phyloP scores from a whole-genome alignment of 805 yeast genomes.

The Candida insectorum region DNA sequence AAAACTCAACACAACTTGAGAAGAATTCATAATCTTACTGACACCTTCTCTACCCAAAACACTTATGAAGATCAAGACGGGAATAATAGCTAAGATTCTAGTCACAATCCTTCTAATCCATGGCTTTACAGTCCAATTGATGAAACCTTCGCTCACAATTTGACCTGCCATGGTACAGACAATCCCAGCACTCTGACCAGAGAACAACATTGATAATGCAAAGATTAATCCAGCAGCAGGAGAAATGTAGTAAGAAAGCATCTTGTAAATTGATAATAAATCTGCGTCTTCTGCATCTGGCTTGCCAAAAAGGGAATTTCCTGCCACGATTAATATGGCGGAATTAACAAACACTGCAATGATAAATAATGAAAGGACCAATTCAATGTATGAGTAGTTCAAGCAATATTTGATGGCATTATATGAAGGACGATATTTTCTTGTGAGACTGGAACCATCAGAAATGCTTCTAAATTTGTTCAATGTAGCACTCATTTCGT shows the following conservation, averaged over 20 bases:
- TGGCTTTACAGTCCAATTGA: constrained; percentile 41
- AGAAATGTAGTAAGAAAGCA: constrained; percentile 41
- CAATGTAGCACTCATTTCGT: constrained; percentile 13
- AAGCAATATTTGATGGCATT: constrained; percentile 78
- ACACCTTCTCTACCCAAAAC: constrained; percentile 43
- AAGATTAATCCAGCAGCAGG: constrained; percentile 45
- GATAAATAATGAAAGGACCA: constrained; percentile 74
- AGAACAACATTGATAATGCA: constrained; percentile 44
- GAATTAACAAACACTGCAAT: constrained; percentile 93
- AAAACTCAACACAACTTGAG: constrained; percentile 43
- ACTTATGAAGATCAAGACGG: constrained; percentile 36
- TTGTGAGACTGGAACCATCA: constrained; percentile 10
- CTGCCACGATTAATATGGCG: constrained; percentile 56
- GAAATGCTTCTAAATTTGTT: constrained; percentile 15
- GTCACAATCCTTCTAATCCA: constrained; percentile 43
- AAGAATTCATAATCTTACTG: constrained; percentile 41
- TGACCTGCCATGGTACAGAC: constrained; percentile 50
- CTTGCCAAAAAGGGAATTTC: constrained; percentile 36
- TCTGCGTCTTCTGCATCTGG: constrained; percentile 47
- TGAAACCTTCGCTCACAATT: constrained; percentile 43
- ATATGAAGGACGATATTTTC: constrained; percentile 63
- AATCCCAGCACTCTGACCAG: constrained; percentile 47
- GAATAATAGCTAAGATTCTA: constrained; percentile 39
- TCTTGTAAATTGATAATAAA: constrained; percentile 41
- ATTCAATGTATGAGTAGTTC: constrained; percentile 77